These are phyloP conservation scores for Rhododendron molle DNA, from an alignment of 148 eudicot species.

Conservation along the genomic window DNA sequence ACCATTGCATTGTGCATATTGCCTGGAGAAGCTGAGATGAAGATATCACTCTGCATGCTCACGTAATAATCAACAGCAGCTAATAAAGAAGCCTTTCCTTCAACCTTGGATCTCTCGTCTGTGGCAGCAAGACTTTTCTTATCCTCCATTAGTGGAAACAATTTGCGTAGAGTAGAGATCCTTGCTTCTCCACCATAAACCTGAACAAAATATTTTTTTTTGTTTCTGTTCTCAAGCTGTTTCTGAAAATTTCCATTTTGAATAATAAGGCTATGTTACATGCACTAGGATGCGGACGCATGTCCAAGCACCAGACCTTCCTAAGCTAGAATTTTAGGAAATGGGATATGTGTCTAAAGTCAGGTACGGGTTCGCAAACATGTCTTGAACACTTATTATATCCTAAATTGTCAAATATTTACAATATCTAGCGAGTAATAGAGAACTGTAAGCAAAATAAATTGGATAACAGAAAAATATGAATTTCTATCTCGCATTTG, in stretches of 20 bases:
- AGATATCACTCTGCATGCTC: slow-evolving; percentile 87
- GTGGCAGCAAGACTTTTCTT: slow-evolving; percentile 74
- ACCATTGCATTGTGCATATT: slow-evolving; percentile 99
- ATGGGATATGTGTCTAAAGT: background rate
- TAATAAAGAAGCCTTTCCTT: slow-evolving; percentile 83
- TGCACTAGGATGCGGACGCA: background rate
- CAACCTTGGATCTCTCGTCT: slow-evolving; percentile 56
- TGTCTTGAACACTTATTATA: background rate
- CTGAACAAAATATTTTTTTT: background rate
- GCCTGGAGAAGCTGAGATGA: slow-evolving; percentile 98
- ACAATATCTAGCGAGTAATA: background rate
- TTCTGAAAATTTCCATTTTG: background rate
- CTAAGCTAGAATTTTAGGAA: background rate
- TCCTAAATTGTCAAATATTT: background rate
- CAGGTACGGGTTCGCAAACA: background rate
- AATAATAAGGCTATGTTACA: background rate
- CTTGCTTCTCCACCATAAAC: slow-evolving; percentile 54
- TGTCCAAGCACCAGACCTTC: background rate
- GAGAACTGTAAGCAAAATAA: background rate
- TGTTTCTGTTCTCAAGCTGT: background rate
- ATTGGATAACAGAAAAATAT: background rate
- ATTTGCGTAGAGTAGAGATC: slow-evolving; percentile 57
- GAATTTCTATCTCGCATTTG: background rate
- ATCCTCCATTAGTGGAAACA: slow-evolving; percentile 92
- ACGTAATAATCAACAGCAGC: slow-evolving; percentile 97